Conservation (phyloP, 208 protist species). For the Naegleria lovaniensis region DNA sequence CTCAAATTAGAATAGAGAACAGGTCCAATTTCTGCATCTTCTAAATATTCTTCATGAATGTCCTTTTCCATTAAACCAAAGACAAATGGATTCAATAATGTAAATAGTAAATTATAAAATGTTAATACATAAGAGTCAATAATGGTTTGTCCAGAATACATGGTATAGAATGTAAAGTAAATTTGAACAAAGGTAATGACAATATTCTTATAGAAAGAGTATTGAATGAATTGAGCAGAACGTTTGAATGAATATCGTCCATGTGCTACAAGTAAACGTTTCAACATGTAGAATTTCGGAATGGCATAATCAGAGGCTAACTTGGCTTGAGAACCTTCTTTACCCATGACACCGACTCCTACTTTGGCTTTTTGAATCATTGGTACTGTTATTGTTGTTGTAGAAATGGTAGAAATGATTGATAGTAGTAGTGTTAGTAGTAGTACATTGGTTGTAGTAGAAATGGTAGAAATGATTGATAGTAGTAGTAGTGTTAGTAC, state of each 20-base stretch:
- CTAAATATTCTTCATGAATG: neutral
- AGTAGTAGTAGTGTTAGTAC: too few relatives aligned
- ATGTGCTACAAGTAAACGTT: conserved; percentile 83
- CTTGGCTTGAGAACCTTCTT: conserved; percentile 82
- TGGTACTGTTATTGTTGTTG: conserved; percentile 79
- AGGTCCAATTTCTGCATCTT: neutral
- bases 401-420: conserved; percentile 25
- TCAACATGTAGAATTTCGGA: conserved; percentile 78
- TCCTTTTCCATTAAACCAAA: conserved; percentile 16
- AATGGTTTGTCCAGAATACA: neutral
- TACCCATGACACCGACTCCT: conserved; percentile 77
- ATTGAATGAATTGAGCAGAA: conserved; percentile 84
- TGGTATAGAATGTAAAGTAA: conserved; percentile 58
- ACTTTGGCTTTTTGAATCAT: conserved; percentile 89
- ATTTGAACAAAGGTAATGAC: conserved; percentile 83
- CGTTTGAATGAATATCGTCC: conserved; percentile 80
- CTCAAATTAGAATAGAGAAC: neutral
- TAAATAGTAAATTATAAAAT: conserved; percentile 24
- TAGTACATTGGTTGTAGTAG: too few relatives aligned
- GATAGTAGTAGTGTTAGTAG: too few relatives aligned
- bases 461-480: too few relatives aligned
- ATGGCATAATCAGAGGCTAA: conserved; percentile 86
- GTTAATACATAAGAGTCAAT: neutral
- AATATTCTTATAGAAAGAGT: conserved; percentile 96
- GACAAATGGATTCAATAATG: neutral